phyloP scores from a whole-genome alignment of 2,329 filamentous ascomycete genomes.

The Chalara sp. region DNA sequence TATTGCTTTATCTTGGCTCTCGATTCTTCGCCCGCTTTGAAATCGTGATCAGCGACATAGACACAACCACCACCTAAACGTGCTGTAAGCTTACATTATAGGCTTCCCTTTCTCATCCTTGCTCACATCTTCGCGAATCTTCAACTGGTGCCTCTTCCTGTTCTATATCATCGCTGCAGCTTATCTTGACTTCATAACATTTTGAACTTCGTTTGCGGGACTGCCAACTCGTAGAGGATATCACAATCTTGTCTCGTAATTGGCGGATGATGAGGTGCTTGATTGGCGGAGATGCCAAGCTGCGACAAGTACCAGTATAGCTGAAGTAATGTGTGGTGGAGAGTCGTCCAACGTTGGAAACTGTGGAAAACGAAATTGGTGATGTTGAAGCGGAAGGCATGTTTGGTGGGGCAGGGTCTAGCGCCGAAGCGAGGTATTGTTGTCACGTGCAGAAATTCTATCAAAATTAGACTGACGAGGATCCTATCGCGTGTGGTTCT shows the following conservation, averaged over 20 bases:
- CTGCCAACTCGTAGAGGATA: slow-evolving; percentile 8
- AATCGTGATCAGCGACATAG: too few species aligned
- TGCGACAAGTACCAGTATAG: too few species aligned
- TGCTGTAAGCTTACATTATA: too few species aligned
- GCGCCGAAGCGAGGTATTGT: slow-evolving; percentile 4
- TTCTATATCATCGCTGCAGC: slow-evolving; percentile 2
- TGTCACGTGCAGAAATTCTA: slow-evolving; percentile 8
- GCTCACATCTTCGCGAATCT: slow-evolving; percentile 11
- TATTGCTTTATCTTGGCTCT: slow-evolving; percentile 12
- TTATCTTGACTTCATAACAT: slow-evolving; percentile 11
- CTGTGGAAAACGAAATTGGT: slow-evolving; percentile 5
- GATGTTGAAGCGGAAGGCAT: slow-evolving; percentile 6
- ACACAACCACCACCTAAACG: too few species aligned
- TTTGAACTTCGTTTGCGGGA: slow-evolving; percentile 10
- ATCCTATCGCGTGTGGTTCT: background rate
- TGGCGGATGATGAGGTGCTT: slow-evolving; percentile 3
- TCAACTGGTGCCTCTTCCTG: too few species aligned
- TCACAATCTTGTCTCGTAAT: slow-evolving; percentile 3
- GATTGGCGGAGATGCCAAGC: too few species aligned
- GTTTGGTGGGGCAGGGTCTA: too few species aligned
- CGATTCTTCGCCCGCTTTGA: too few species aligned
- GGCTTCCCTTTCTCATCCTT: slow-evolving; percentile 11
- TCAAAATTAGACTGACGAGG: slow-evolving; percentile 5
- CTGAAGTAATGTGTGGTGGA: too few species aligned
- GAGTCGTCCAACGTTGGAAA: too few species aligned